Evolutionary conservation across 2,329 filamentous ascomycete species (phyloP).

Genomic region (Microsporum audouinii): DNA sequence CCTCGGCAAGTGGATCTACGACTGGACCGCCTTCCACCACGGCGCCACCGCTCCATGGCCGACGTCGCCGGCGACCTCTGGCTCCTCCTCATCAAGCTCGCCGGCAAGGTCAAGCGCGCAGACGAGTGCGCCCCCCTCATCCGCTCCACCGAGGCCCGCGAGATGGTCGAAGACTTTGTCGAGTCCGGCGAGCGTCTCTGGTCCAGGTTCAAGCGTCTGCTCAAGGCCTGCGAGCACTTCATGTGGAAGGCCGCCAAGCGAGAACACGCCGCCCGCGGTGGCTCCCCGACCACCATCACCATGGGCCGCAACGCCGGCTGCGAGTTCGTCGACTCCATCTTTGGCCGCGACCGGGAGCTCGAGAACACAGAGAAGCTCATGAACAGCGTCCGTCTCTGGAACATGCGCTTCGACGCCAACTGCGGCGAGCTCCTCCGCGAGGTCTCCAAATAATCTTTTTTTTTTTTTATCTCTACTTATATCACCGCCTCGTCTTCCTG

Average conservation of each 20-base stretch:
- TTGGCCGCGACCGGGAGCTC: constrained; percentile 80
- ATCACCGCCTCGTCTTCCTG: neutral
- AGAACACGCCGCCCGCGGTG: constrained; percentile 48
- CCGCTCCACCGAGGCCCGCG: constrained; percentile 58
- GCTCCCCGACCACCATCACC: constrained; percentile 38
- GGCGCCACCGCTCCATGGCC: constrained; percentile 67
- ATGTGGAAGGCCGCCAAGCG: constrained; percentile 85
- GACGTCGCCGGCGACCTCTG: constrained; percentile 91
- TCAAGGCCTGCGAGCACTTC: constrained; percentile 83
- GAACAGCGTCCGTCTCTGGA: constrained; percentile 77
- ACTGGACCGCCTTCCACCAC: constrained; percentile 92
- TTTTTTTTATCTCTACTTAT: neutral
- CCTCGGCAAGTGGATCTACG: constrained; percentile 98
- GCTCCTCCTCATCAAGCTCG: constrained; percentile 85
- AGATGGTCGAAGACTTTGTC: constrained; percentile 83
- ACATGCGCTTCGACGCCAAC: constrained; percentile 88
- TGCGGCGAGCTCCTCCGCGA: constrained; percentile 68
- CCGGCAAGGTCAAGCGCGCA: constrained; percentile 84
- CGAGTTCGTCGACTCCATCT: constrained; percentile 93
- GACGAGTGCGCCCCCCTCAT: constrained; percentile 67
- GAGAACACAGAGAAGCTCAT: constrained; percentile 88
- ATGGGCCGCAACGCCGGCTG: constrained; percentile 87
- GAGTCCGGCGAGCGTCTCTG: constrained; percentile 78
- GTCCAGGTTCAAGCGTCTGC: constrained; percentile 69
- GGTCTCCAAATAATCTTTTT: neutral